Evolutionary conservation across 1,284 basidiomycete genomes (phyloP).

Genomic region (Apiotrichum gracile): DNA sequence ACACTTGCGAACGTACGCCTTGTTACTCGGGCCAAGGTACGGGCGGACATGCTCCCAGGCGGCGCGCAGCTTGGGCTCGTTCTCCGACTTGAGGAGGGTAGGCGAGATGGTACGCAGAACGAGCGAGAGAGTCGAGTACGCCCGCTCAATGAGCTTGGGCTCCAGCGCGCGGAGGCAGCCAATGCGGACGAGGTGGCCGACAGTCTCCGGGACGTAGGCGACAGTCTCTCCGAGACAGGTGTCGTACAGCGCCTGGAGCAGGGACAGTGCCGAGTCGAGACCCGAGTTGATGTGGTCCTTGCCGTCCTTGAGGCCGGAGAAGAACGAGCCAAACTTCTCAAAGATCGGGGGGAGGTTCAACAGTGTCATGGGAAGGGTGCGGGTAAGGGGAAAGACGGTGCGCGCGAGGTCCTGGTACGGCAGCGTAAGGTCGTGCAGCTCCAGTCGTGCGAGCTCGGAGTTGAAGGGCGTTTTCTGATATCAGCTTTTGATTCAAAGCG

Average conservation of each 20-base stretch:
- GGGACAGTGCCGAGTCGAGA: slow-evolving; percentile 37
- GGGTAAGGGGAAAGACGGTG: slow-evolving; percentile 57
- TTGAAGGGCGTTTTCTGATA: slow-evolving; percentile 41
- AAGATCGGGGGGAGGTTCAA: slow-evolving; percentile 67
- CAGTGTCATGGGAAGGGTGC: slow-evolving; percentile 71
- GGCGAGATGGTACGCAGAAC: slow-evolving; percentile 37
- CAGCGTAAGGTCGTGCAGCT: slow-evolving; percentile 64
- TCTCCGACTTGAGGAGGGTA: slow-evolving; percentile 29
- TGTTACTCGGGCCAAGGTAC: slow-evolving; percentile 34
- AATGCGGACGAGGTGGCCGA: slow-evolving; percentile 29
- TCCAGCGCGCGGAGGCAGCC: slow-evolving; percentile 36
- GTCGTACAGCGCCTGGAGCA: slow-evolving; percentile 46
- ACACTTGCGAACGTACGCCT: slow-evolving; percentile 43
- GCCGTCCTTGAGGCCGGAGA: slow-evolving; percentile 46
- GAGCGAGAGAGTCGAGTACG: slow-evolving; percentile 44
- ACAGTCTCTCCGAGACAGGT: slow-evolving; percentile 47
- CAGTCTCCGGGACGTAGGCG: slow-evolving; percentile 24
- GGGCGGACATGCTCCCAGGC: slow-evolving; percentile 35
- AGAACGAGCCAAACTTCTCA: slow-evolving; percentile 47
- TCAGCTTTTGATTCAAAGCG: neutral
- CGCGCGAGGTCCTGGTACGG: slow-evolving; percentile 67
- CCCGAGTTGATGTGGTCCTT: slow-evolving; percentile 37
- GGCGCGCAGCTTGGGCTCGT: slow-evolving; percentile 15
- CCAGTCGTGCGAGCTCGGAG: slow-evolving; percentile 42
- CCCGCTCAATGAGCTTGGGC: slow-evolving; percentile 41